Evolutionary conservation across 768 basidiomycete species (phyloP).

Genomic region (Tricholoma terreum): DNA sequence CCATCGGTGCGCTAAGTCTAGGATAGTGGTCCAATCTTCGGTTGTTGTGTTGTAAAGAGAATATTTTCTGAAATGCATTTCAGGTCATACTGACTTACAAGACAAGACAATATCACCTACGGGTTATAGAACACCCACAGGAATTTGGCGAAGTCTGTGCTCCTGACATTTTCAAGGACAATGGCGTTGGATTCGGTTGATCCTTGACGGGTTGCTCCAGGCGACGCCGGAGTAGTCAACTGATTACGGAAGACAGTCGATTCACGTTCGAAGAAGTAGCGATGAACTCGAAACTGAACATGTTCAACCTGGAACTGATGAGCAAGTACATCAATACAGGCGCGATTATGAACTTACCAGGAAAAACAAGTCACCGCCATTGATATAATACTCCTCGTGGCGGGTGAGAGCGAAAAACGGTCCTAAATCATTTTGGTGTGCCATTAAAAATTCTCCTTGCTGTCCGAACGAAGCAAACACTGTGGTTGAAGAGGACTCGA

Average conservation of each 20-base stretch:
- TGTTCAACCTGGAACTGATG: constrained; percentile 44
- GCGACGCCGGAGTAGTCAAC: constrained; percentile 28
- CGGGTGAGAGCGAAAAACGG: constrained; percentile 23
- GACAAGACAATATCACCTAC: constrained; percentile 28
- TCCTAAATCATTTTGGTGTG: constrained; percentile 11
- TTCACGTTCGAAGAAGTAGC: constrained; percentile 52
- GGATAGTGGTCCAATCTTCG: constrained; percentile 54
- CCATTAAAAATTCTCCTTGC: constrained; percentile 20
- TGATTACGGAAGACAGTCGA: constrained; percentile 43
- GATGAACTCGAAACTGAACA: constrained; percentile 50
- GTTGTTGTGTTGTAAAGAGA: constrained; percentile 50
- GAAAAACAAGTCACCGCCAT: constrained; percentile 50
- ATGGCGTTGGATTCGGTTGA: constrained; percentile 40
- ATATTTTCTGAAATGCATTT: constrained; percentile 42
- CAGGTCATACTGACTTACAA: not conserved
- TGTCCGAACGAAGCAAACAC: constrained; percentile 27
- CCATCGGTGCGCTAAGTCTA: constrained; percentile 58
- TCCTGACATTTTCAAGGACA: constrained; percentile 37
- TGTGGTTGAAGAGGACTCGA: constrained; percentile 21
- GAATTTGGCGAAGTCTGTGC: constrained; percentile 41
- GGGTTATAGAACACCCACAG: constrained; percentile 58
- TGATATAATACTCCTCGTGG: constrained; percentile 44
- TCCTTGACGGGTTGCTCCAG: constrained; percentile 32
- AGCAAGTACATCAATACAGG: constrained; percentile 29
- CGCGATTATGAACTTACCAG: constrained; percentile 37